Evolutionary conservation across 441 rosid species (phyloP), one percentile per base, ranked within the genome.

Genomic region (Omphalea diandra): DNA sequence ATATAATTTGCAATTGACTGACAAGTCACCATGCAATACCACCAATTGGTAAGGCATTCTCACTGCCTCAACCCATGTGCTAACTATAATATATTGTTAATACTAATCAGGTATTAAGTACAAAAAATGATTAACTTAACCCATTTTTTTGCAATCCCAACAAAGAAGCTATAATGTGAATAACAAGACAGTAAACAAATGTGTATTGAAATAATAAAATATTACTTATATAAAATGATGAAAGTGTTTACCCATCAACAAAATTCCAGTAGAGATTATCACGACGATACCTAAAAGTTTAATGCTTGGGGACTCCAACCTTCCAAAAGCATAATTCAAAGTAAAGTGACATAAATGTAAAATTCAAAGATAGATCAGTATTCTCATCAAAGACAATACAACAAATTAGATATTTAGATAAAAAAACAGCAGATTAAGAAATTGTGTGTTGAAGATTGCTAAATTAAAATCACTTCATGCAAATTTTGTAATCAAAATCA

Each of bases 281-380:
- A 85, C 44, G 55, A 93, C 90, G 76, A 95, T 95, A 52, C 99
- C 96, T 44, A 83, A 75, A 76, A 95, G 99, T 75, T 85, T 88
- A 66, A 88, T 63, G 89, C 99, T 95, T 67, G 99, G 99, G 73
- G 96, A 82, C 83, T 95, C 99, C 90, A 95, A 84, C 93, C 98
- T 88, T 74, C 71, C 68, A 80, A 77, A 44, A 74, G 75, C 10
- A 55, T 18, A 56, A 6, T 55, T 38, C 38, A 60, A 78, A 65
- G 70, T 63, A 57, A 58, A 64, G 63, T 35, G 50, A 38, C 43
- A 80, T 82, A 80, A 31, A 79, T 64, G 29, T 22, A 46, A 36
- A 67, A 38, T 31, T 58, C 46, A 44, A 41, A 11, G 0, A 24
- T 32, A 17, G 5, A 31, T 1, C 3, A 57, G 12, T 14, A 40